These are phyloP conservation scores for Sungouiozyma intestinalis DNA, from an alignment of 805 yeast genomes.

Conservation along the genomic window DNA sequence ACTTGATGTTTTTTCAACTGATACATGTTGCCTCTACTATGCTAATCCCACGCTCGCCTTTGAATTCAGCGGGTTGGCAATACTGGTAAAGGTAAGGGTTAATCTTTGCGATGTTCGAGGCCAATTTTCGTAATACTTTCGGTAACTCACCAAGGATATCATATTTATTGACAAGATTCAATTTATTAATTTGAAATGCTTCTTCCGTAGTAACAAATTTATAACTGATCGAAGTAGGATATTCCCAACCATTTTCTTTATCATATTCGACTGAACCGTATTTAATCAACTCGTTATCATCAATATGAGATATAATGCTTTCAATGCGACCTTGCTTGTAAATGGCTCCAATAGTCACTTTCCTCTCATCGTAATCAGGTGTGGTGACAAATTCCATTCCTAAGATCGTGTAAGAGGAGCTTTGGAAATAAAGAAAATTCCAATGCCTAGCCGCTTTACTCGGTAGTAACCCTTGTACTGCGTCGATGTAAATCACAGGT, in stretches of 20 bases:
- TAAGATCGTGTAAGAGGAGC: constrained; percentile 50
- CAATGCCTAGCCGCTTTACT: constrained; percentile 84
- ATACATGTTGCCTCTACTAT: constrained; percentile 77
- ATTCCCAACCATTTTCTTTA: constrained; percentile 65
- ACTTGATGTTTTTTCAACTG: constrained; percentile 4
- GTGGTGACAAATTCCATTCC: constrained; percentile 86
- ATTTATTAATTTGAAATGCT: constrained; percentile 33
- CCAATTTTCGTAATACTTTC: constrained; percentile 64
- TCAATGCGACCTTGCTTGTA: constrained; percentile 46
- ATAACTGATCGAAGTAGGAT: constrained; percentile 40
- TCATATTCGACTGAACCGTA: constrained; percentile 33
- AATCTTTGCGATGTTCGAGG: constrained; percentile 72
- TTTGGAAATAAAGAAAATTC: constrained; percentile 78
- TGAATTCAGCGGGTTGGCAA: constrained; percentile 47
- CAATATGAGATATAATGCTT: constrained; percentile 38
- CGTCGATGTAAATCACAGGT: constrained; percentile 65
- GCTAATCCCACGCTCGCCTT: constrained; percentile 51
- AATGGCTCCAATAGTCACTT: constrained; percentile 29
- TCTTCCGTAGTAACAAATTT: constrained; percentile 21
- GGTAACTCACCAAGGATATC: constrained; percentile 89
- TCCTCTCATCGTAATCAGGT: constrained; percentile 44
- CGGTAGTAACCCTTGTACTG: constrained; percentile 85
- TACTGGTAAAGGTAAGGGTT: constrained; percentile 80
- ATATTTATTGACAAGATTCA: constrained; percentile 61
- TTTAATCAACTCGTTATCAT: constrained; percentile 38